Base-by-base conservation (phyloP, 495 filamentous ascomycete genomes). In the Talaromyces ruber region DNA sequence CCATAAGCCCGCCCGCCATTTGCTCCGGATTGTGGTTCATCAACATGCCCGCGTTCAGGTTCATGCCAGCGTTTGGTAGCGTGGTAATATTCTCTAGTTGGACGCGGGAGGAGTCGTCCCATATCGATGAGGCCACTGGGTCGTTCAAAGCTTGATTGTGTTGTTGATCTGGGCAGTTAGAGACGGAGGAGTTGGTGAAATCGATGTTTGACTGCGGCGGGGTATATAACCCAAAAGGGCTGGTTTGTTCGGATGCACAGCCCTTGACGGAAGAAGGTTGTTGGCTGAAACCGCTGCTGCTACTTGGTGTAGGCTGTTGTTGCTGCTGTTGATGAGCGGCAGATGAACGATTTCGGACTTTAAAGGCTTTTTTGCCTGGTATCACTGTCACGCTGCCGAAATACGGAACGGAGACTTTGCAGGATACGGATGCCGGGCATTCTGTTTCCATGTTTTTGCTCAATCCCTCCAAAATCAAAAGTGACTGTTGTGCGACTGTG, bases 401-500 rank as follows among this genome's bases (percentile, higher is more conserved):
- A 50, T 76, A 80, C 2, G 78, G 77, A 52, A 81, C 70, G 0
- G 72, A 71, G n/a, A 77, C 68, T 63, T 76, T 73, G 58, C 68
- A 73, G 1, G 59, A 55, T 28, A 61, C 60, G 16, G 2, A 9
- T 59, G 21, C 45, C 56, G n/a, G 58, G 54, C n/a, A 30, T 21
- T 32, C 54, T 7, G 14, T 34, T n/a, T 22, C 29, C 54, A 54
- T 63, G 22, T 45, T 59, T 37, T 45, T 68, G 58, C 51, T 63
- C 57, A 78, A 74, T 37, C 66, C 70, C n/a, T 80, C 70, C 5
- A 84, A 68, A 14, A 79, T 73, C 26, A 76, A 69, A 1, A 73
- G 67, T 22, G 76, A 76, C 59, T 84, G 80, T 6, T 70, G 70
- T 11, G 82, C 79, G 21, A 83, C 80, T 12, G 72, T 74, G 39